phyloP scores from a whole-genome alignment of 495 filamentous ascomycete genomes.

The Penicillium crystallinum region DNA sequence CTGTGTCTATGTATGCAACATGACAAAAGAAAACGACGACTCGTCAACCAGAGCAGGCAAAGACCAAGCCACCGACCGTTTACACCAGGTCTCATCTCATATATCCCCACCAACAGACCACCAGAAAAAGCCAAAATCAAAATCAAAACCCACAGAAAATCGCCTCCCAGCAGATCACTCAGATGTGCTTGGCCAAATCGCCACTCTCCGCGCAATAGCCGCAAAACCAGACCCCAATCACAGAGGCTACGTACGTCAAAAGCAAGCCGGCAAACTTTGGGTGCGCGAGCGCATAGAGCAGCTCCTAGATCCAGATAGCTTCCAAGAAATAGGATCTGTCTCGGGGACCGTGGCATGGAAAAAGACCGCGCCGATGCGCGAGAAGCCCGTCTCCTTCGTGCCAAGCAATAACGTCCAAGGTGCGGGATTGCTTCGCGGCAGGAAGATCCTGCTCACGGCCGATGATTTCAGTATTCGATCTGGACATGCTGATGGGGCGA shows the following conservation, averaged over 20 bases:
- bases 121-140: constrained; percentile 7
- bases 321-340: constrained; percentile 54
- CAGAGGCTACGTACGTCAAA: constrained; percentile 54
- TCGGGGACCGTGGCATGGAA: constrained; percentile 56
- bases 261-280: constrained; percentile 62
- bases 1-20: constrained; percentile 9
- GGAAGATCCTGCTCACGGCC: constrained; percentile 54
- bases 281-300: constrained; percentile 54
- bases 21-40: constrained; percentile 15
- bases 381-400: constrained; percentile 45
- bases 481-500: constrained; percentile 57
- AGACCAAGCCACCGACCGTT: constrained; percentile 27
- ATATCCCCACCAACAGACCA: constrained; percentile 15
- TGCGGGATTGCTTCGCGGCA: constrained; percentile 41
- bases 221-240: constrained; percentile 47
- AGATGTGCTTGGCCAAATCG: constrained; percentile 52
- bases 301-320: constrained; percentile 49
- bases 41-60: constrained; percentile 9
- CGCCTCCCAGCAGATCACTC: constrained; percentile 55
- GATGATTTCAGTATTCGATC: constrained; percentile 61
- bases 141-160: constrained; percentile 19
- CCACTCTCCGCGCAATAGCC: constrained; percentile 45
- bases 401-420: constrained; percentile 55
- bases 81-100: constrained; percentile 35
- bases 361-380: constrained; percentile 39